phyloP scores from a whole-genome alignment of 371 early-diverging fungal genomes.

The Syncephalastrum contaminatum region DNA sequence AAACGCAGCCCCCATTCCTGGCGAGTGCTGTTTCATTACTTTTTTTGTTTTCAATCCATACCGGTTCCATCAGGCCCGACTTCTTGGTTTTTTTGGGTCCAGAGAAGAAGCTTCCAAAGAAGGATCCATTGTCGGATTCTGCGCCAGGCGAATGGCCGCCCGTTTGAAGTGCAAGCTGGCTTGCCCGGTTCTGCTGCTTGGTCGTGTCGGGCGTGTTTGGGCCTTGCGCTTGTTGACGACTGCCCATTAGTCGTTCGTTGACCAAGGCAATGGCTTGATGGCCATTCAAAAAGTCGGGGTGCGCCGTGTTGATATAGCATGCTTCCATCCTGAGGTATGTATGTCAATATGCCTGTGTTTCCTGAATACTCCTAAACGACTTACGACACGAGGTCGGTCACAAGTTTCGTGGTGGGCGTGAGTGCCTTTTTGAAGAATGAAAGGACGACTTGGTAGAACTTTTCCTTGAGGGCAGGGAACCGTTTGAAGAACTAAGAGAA shows the following conservation, averaged over 20 bases:
- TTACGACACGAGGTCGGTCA: constrained; percentile 84
- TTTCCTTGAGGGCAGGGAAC: constrained; percentile 92
- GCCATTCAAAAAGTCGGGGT: constrained; percentile 97
- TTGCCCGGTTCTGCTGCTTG: constrained; percentile 23
- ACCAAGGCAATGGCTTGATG: constrained; percentile 94
- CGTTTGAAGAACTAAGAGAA: constrained; percentile 78
- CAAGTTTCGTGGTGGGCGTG: constrained; percentile 91
- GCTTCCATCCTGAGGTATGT: constrained; percentile 74
- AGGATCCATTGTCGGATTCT: constrained; percentile 56
- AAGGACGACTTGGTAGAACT: constrained; percentile 88
- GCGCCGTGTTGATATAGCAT: constrained; percentile 96
- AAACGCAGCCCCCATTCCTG: constrained; percentile 6
- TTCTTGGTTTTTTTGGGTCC: constrained; percentile 74
- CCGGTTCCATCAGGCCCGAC: constrained; percentile 67
- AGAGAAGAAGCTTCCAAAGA: constrained; percentile 95
- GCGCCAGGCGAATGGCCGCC: constrained; percentile 14
- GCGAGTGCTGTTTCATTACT: not conserved
- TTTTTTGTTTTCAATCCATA: constrained; percentile 31
- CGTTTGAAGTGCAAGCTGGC: constrained; percentile 30
- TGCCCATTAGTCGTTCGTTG: constrained; percentile 74
- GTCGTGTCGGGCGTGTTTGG: constrained; percentile 3
- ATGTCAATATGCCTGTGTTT: too few relatives aligned
- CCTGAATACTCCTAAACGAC: too few relatives aligned
- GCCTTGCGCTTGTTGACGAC: constrained; percentile 18
- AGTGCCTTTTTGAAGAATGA: constrained; percentile 88